Evolutionary conservation across 805 yeast species (phyloP).

Genomic region (Pichia nakasei): DNA sequence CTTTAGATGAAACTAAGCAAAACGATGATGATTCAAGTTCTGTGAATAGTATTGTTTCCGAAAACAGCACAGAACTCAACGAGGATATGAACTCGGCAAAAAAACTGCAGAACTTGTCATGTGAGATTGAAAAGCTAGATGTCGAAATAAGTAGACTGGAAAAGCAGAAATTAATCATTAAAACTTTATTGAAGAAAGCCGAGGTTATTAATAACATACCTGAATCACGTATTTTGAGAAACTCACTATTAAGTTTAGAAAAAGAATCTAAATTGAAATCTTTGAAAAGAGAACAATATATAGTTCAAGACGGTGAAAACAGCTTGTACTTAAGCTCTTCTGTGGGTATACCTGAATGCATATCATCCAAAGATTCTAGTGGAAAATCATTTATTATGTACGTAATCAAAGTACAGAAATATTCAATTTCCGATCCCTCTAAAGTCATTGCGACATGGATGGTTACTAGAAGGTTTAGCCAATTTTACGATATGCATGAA

Average conservation of each 20-base stretch:
- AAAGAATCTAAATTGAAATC: conserved; percentile 71
- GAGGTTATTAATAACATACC: conserved; percentile 70
- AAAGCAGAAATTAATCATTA: conserved; percentile 56
- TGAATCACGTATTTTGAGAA: conserved; percentile 58
- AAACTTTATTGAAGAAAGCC: conserved; percentile 68
- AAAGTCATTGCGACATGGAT: conserved; percentile 70
- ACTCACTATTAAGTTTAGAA: conserved; percentile 57
- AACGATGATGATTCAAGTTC: neutral
- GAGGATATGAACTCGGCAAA: conserved; percentile 49
- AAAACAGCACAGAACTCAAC: conserved; percentile 3
- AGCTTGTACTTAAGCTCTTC: conserved; percentile 61
- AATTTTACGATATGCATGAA: conserved; percentile 64
- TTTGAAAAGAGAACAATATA: conserved; percentile 66
- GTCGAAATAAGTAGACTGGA: conserved; percentile 48
- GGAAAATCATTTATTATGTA: conserved; percentile 61
- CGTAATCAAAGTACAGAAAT: conserved; percentile 66
- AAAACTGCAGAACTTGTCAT: conserved; percentile 55
- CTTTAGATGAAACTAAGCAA: too few species aligned
- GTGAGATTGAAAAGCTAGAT: conserved; percentile 53
- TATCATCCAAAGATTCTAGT: conserved; percentile 42
- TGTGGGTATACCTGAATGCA: conserved; percentile 43
- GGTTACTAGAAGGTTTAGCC: conserved; percentile 82
- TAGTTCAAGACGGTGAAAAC: conserved; percentile 76
- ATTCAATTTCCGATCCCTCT: conserved; percentile 21
- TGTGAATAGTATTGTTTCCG: neutral